Evolutionary conservation across 2,329 filamentous ascomycete species (phyloP).

Genomic region (Tolypocladium capitatum): DNA sequence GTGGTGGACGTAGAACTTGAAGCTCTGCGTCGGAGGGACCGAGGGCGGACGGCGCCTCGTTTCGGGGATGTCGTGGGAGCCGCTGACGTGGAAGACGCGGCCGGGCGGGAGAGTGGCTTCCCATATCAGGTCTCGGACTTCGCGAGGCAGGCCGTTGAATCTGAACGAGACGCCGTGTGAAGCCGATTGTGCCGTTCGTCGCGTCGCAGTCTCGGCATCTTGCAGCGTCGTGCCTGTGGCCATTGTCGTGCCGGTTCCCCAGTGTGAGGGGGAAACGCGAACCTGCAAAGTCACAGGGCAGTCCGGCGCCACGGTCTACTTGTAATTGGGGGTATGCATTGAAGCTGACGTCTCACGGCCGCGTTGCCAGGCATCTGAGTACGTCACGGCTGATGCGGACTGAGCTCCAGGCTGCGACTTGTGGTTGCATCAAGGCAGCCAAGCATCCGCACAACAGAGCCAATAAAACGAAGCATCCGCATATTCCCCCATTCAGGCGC

Average conservation of each 20-base stretch:
- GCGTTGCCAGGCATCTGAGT: too few species aligned
- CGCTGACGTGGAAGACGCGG: constrained; percentile 18
- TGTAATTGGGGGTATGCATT: too few species aligned
- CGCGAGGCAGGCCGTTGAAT: constrained; percentile 10
- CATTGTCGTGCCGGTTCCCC: neutral
- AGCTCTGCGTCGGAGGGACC: neutral
- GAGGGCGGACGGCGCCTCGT: neutral
- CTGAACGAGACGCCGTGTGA: neutral
- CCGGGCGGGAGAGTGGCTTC: constrained; percentile 11
- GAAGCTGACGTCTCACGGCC: too few species aligned
- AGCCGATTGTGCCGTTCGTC: neutral
- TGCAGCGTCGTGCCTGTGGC: neutral
- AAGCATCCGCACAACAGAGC: too few species aligned
- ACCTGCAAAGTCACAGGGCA: too few species aligned
- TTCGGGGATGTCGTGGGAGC: neutral
- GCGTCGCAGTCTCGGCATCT: neutral
- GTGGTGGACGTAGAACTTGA: constrained; percentile 12
- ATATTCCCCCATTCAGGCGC: too few species aligned
- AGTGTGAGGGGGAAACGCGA: too few species aligned
- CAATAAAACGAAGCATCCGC: too few species aligned
- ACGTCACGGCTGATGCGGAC: too few species aligned
- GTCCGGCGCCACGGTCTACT: too few species aligned
- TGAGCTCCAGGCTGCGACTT: too few species aligned
- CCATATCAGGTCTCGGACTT: constrained; percentile 17
- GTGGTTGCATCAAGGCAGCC: too few species aligned